These are phyloP conservation scores for Rhodotorula sp. DNA, from an alignment of 1,284 basidiomycete genomes.

Conservation along the genomic window DNA sequence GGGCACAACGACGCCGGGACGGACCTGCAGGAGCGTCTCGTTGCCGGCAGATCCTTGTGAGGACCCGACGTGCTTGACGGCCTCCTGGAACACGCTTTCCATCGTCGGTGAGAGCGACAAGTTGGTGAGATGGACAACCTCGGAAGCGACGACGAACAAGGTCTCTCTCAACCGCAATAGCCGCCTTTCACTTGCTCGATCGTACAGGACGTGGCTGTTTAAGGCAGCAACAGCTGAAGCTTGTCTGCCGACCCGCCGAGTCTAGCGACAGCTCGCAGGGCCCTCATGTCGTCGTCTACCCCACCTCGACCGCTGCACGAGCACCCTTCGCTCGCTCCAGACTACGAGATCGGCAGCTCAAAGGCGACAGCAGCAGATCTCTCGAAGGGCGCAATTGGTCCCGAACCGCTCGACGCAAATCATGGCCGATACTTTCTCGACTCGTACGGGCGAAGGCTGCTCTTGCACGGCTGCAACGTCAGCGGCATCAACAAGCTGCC, in stretches of 20 bases:
- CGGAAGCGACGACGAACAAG: too few relatives aligned
- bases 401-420: constrained; percentile 9
- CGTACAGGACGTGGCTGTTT: too few relatives aligned
- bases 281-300: neutral
- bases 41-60: too few relatives aligned
- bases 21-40: neutral
- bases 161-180: too few relatives aligned
- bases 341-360: neutral
- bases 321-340: neutral
- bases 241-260: too few relatives aligned
- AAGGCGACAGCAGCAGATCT: constrained; percentile 1
- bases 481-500: constrained; percentile 51
- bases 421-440: constrained; percentile 46
- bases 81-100: too few relatives aligned
- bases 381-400: constrained; percentile 7
- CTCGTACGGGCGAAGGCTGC: constrained; percentile 45
- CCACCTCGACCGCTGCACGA: neutral
- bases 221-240: too few relatives aligned
- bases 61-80: too few relatives aligned
- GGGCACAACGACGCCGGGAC: neutral
- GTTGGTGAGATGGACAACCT: too few relatives aligned
- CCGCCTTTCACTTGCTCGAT: too few relatives aligned
- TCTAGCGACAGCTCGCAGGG: neutral
- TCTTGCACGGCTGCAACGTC: constrained; percentile 51
- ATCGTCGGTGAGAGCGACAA: too few relatives aligned